Base-by-base conservation (phyloP, 208 protist genomes). In the Herpetomonas samuelpessoai region DNA sequence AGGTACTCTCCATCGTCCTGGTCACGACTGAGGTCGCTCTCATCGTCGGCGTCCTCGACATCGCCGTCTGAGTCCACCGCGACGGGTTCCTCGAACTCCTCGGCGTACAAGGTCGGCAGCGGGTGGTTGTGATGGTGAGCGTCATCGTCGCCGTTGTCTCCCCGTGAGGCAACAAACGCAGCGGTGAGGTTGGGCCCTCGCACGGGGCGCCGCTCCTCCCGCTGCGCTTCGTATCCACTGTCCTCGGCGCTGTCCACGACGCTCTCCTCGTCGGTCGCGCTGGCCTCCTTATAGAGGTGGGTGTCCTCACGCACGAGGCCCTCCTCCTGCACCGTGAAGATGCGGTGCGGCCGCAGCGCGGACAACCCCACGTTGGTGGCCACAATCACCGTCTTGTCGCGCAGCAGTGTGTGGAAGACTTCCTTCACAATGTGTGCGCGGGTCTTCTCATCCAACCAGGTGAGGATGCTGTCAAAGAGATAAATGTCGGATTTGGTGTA, bases 391-490 rank as follows among this genome's bases (percentile, higher is more conserved):
- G 91, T 96, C 62, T 88, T 88, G 48, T 87, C 65, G 24, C 74
- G 66, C 24, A 96, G 65, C n/a, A 93, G 25, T 49, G 68, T 81
- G 56, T 79, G 71, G 28, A 97, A 83, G 12, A 85, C 81, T 25
- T 87, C 63, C 14, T 67, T 62, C 57, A 89, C 84, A 1, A 95
- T 70, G 62, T 84, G 65, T 18, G 55, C 55, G 29, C 80, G 81
- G 0, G 93, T 79, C 14, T 76, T 38, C 21, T 66, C 73, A 76
- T 98, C 96, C 3, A 98, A 88, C 10, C 87, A 83, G 10, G 66
- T 76, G 21, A 98, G 81, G 39, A 95, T 76, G 65, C 92, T 90
- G 68, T 98, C 96, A 7, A 98, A 59, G 24, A 97, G 56, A 49
- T 91, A 90, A 18, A 93, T 75, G 62, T 96, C 88, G 10, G 79